phyloP scores from a whole-genome alignment of 2,329 filamentous ascomycete species.

The Tympanopsis confertula region DNA sequence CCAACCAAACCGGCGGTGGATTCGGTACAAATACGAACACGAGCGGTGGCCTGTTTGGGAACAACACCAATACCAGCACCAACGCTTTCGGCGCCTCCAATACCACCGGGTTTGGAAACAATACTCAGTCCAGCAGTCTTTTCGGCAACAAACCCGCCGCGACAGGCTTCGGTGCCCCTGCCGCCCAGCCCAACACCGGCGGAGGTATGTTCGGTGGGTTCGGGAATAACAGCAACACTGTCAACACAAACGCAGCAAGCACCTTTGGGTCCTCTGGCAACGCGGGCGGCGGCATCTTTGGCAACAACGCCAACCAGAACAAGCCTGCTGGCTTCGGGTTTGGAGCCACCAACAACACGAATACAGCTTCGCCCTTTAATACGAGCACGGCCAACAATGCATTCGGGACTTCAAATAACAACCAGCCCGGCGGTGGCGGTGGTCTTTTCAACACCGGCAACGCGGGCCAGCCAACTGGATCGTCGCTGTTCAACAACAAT shows the following conservation, averaged over 20 bases:
- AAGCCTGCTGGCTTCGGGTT: slow-evolving; percentile 8
- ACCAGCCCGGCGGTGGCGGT: slow-evolving; percentile 9
- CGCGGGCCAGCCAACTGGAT: slow-evolving; percentile 13
- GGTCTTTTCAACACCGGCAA: slow-evolving; percentile 18
- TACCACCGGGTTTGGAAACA: slow-evolving; percentile 4
- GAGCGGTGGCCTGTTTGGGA: slow-evolving; percentile 26
- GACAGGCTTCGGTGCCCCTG: slow-evolving; percentile 3
- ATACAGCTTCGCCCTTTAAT: slow-evolving; percentile 24
- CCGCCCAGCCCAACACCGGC: slow-evolving; percentile 19
- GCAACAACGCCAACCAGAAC: slow-evolving; percentile 8
- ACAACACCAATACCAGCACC: slow-evolving; percentile 13
- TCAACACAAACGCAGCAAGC: too few relatives aligned
- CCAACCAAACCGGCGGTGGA: slow-evolving; percentile 15
- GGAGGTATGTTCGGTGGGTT: slow-evolving; percentile 4
- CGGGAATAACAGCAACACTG: slow-evolving; percentile 6
- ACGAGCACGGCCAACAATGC: slow-evolving; percentile 19
- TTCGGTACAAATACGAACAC: slow-evolving; percentile 29
- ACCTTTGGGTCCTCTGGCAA: slow-evolving; percentile 15
- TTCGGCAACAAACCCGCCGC: slow-evolving; percentile 4
- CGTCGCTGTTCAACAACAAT: slow-evolving; percentile 25
- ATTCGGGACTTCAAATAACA: slow-evolving; percentile 25
- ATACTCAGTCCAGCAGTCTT: slow-evolving; percentile 3
- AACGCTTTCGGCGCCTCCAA: not conserved
- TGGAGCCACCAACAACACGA: slow-evolving; percentile 13
- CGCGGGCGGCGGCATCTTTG: slow-evolving; percentile 1